A percentile compares a stretch with the other conserved stretches of the same genome.
Conservation (phyloP, 2,329 filamentous ascomycete species). For the Phyllosticta citribraziliensis region DNA sequence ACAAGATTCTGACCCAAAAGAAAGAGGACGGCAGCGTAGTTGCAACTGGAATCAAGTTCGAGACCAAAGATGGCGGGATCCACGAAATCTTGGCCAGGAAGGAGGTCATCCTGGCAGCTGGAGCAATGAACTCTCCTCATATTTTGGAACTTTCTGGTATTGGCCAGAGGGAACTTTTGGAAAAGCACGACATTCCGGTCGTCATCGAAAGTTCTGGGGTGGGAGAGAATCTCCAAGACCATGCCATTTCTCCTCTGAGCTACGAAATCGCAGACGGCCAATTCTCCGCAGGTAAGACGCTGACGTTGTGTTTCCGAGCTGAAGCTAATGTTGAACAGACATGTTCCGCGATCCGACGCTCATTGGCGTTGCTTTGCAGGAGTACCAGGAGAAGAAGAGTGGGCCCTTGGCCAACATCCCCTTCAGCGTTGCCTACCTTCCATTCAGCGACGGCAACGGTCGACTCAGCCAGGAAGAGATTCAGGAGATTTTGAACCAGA, state of each 20-base stretch:
- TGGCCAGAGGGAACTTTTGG: constrained; percentile 11
- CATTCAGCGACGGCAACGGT: constrained; percentile 16
- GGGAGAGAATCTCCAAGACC: constrained; percentile 12
- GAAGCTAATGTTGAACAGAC: constrained; percentile 3
- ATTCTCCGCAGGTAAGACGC: constrained; percentile 13
- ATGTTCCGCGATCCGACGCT: constrained; percentile 17
- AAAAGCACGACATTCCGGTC: constrained; percentile 7
- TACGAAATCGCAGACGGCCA: constrained; percentile 13
- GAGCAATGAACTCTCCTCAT: constrained; percentile 20
- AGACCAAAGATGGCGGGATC: background rate
- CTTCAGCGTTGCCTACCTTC: constrained; percentile 19
- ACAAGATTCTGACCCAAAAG: constrained; percentile 1
- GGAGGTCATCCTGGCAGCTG: constrained; percentile 14
- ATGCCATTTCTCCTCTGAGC: constrained; percentile 11
- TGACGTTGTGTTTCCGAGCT: background rate
- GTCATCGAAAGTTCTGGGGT: constrained; percentile 2
- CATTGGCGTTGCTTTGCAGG: constrained; percentile 13
- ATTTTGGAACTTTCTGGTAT: constrained; percentile 21
- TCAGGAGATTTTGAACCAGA: background rate
- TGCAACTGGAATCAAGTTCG: constrained; percentile 16
- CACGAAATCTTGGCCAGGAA: constrained; percentile 10
- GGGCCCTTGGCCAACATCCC: constrained; percentile 19
- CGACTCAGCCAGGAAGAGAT: constrained; percentile 1
- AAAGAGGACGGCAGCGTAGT: constrained; percentile 8
- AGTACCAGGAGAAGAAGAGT: constrained; percentile 15